Percentiles rank a stretch among this genome's conserved stretches.
phyloP scores from a whole-genome alignment of 148 eudicot species.

The Rhododendron henanense region DNA sequence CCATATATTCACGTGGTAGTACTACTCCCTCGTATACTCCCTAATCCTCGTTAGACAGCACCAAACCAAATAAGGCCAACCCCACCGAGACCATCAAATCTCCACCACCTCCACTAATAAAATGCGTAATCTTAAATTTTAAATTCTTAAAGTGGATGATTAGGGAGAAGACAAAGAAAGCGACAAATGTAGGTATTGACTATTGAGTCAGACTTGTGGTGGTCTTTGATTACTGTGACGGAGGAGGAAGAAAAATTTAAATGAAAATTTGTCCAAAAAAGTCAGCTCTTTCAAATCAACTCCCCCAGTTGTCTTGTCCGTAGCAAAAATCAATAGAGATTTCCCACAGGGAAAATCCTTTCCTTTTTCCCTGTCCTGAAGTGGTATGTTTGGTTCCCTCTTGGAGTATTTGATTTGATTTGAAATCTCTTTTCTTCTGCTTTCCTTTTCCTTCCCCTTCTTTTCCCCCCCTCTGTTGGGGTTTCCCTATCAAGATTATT shows the following conservation, averaged over 20 bases:
- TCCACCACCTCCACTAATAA: slow-evolving; percentile 4
- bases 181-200: slow-evolving; percentile 53
- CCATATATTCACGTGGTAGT: slow-evolving; percentile 6
- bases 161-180: not conserved
- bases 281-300: slow-evolving; percentile 58
- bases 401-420: not conserved
- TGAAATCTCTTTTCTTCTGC: not conserved
- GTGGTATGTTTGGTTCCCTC: not conserved
- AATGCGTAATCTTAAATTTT: not conserved
- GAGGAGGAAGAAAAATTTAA: not conserved
- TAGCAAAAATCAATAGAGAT: not conserved
- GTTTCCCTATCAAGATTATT: not conserved
- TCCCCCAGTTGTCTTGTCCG: slow-evolving; percentile 17
- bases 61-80: slow-evolving; percentile 27
- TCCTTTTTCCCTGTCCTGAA: not conserved
- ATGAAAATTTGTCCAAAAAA: slow-evolving; percentile 21
- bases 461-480: slow-evolving; percentile 11
- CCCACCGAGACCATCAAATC: slow-evolving; percentile 18
- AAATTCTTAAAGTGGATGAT: slow-evolving; percentile 2
- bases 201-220: slow-evolving; percentile 24
- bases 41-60: slow-evolving; percentile 11
- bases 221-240: slow-evolving; percentile 13
- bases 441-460: not conserved
- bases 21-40: not conserved
- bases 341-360: not conserved